Evolutionary conservation across 1,284 basidiomycete genomes (phyloP).

Genomic region (Melampsora abietis-canadensis): DNA sequence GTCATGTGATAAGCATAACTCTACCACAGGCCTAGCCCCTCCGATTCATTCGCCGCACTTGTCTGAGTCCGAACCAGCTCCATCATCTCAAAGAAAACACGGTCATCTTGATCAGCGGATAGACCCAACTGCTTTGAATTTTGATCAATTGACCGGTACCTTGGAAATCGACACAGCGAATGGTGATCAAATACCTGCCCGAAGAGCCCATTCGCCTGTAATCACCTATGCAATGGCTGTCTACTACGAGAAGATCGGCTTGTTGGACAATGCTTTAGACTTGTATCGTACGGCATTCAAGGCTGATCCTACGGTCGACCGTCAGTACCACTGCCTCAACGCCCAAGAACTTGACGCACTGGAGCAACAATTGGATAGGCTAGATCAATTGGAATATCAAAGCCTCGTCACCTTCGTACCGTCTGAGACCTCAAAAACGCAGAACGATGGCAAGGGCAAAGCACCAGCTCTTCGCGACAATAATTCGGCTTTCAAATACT

Average conservation of each 20-base stretch:
- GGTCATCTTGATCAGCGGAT: background rate
- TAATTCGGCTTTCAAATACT: slow-evolving; percentile 2
- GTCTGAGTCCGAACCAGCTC: background rate
- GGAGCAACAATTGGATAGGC: background rate
- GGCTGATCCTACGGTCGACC: slow-evolving; percentile 13
- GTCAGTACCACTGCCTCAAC: slow-evolving; percentile 9
- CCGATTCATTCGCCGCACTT: too few relatives aligned
- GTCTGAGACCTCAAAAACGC: too few relatives aligned
- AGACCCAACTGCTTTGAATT: too few relatives aligned
- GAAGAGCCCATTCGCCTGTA: slow-evolving; percentile 1
- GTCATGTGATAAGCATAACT: background rate
- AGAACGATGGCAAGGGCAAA: too few relatives aligned
- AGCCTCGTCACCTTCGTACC: background rate
- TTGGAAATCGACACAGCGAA: too few relatives aligned
- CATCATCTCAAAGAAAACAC: background rate
- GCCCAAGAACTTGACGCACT: background rate
- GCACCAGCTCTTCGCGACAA: too few relatives aligned
- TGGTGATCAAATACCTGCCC: background rate
- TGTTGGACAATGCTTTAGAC: slow-evolving; percentile 22
- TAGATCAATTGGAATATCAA: background rate
- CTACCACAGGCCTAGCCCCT: background rate
- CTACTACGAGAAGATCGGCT: slow-evolving; percentile 22
- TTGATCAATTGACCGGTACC: too few relatives aligned
- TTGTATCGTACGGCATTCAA: slow-evolving; percentile 20
- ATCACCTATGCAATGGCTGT: slow-evolving; percentile 16